Evolutionary conservation across 129 eudicot species (phyloP).

Genomic region (Daucus carota): DH1_v3.0 NC_030385.2:31773001-31773500

Average conservation of each 20-base stretch:
- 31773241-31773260: no score
- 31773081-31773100: conserved; percentile 69
- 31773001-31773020: conserved; percentile 82
- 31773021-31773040: conserved; percentile 85
- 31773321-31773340: not conserved
- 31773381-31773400: not conserved
- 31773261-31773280: no score
- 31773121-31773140: not conserved
- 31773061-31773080: conserved; percentile 93
- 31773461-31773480: not conserved
- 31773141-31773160: not conserved
- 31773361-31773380: no score
- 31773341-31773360: no score
- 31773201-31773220: not conserved
- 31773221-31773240: not conserved
- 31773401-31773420: not conserved
- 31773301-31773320: not conserved
- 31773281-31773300: not conserved
- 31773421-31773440: not conserved
- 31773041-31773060: conserved; percentile 90
- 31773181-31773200: not conserved
- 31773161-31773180: not conserved
- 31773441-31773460: not conserved
- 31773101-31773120: not conserved
- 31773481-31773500: not conserved